A percentile compares a stretch with the other conserved stretches of the same genome.
These are phyloP conservation scores for Myxozyma monticola DNA, from an alignment of 805 yeast species.

Conservation along the genomic window DNA sequence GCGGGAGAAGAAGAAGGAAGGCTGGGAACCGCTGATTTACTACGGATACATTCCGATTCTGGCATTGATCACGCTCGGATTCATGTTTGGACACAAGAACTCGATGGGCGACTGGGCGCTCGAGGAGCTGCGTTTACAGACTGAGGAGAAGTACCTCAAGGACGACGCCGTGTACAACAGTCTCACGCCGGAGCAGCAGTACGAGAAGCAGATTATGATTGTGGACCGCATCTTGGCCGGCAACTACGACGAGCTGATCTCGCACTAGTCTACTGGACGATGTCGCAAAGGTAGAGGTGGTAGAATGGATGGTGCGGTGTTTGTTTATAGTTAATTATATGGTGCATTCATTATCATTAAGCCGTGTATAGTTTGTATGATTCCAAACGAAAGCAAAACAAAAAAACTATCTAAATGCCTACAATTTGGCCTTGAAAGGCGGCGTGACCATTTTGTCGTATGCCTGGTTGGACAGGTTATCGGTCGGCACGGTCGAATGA, in stretches of 20 bases:
- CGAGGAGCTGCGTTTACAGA: constrained; percentile 75
- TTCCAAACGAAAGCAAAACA: too few species aligned
- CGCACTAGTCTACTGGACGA: constrained; percentile 18
- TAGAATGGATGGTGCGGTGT: too few species aligned
- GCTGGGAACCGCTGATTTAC: constrained; percentile 79
- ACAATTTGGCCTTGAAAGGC: constrained; percentile 46
- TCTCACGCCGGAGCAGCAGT: constrained; percentile 54
- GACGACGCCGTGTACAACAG: constrained; percentile 48
- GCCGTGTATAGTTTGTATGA: background rate
- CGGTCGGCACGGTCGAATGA: constrained; percentile 50
- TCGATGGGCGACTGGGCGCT: constrained; percentile 70
- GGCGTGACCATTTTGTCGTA: constrained; percentile 60
- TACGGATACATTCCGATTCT: constrained; percentile 72
- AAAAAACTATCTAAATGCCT: background rate
- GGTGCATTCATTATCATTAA: background rate
- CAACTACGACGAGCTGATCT: constrained; percentile 63
- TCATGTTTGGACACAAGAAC: constrained; percentile 52
- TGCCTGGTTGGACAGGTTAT: constrained; percentile 53
- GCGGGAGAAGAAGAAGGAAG: constrained; percentile 74
- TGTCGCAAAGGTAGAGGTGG: background rate
- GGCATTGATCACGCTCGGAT: constrained; percentile 53
- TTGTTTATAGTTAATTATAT: too few species aligned
- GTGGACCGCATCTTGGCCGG: constrained; percentile 81
- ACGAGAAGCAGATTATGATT: constrained; percentile 71
- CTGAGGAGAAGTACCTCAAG: constrained; percentile 62